Percentiles rank a stretch among this genome's conserved stretches.
Conservation (phyloP, 768 basidiomycete genomes). For the Boletus rubroflammeus region DNA sequence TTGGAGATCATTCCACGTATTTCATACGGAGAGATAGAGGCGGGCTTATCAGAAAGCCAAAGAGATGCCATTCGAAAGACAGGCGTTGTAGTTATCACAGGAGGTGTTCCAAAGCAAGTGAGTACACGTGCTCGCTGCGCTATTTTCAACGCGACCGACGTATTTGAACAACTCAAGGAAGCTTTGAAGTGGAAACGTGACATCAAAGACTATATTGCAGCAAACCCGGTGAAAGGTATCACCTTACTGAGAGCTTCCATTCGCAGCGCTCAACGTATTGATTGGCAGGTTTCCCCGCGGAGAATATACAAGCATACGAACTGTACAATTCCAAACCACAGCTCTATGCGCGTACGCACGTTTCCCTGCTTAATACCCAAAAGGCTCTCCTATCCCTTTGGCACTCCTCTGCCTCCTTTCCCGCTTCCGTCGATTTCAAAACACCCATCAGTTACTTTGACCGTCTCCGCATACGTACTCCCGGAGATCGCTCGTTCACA, state of each 20-base stretch:
- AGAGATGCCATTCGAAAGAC: constrained; percentile 43
- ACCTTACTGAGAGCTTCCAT: background rate
- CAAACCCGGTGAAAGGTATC: constrained; percentile 52
- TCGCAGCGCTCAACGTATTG: background rate
- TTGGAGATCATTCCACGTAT: constrained; percentile 52
- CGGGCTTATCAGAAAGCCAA: constrained; percentile 46
- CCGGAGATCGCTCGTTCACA: constrained; percentile 65
- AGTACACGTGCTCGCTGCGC: constrained; percentile 16
- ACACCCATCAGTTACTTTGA: constrained; percentile 77
- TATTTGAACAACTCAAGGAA: constrained; percentile 36
- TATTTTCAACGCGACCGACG: background rate
- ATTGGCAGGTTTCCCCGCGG: constrained; percentile 55
- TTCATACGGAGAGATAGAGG: constrained; percentile 40
- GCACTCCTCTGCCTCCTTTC: constrained; percentile 40
- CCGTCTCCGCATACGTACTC: constrained; percentile 66
- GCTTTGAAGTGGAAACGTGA: constrained; percentile 56
- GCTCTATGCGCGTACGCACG: constrained; percentile 65
- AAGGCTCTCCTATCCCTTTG: constrained; percentile 55
- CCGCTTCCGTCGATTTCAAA: constrained; percentile 43
- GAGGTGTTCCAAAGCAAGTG: constrained; percentile 53
- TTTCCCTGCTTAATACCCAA: constrained; percentile 54
- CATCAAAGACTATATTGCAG: constrained; percentile 51
- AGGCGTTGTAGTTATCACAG: constrained; percentile 56
- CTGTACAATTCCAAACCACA: constrained; percentile 67
- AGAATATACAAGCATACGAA: constrained; percentile 71